Conservation (phyloP, 768 basidiomycete genomes). For the Boletus vermiculosoides region DNA sequence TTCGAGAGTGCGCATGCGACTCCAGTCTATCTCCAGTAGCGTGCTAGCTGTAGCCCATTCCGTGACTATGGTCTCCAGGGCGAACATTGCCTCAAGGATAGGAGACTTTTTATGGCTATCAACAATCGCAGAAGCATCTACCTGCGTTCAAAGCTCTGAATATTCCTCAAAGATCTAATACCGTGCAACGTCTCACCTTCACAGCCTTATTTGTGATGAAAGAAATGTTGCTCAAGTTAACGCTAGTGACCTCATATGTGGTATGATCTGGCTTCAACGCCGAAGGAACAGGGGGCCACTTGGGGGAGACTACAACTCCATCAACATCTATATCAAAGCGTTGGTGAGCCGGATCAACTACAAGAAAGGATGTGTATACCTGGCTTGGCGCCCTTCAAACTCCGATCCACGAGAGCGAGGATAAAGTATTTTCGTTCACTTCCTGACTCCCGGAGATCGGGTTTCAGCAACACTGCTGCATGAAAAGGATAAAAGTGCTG, state of each 20-base stretch:
- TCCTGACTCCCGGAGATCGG: slow-evolving; percentile 50
- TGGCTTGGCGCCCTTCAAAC: slow-evolving; percentile 52
- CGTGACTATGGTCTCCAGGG: slow-evolving; percentile 48
- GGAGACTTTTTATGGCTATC: slow-evolving; percentile 60
- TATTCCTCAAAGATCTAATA: neutral
- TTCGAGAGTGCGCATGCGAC: slow-evolving; percentile 76
- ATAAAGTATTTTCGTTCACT: slow-evolving; percentile 61
- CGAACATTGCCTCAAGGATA: slow-evolving; percentile 55
- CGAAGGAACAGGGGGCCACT: slow-evolving; percentile 67
- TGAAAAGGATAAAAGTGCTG: slow-evolving; percentile 78
- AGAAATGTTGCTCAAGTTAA: slow-evolving; percentile 72
- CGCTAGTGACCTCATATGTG: slow-evolving; percentile 62
- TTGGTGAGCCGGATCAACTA: neutral
- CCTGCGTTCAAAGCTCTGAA: slow-evolving; percentile 40
- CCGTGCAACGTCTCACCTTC: slow-evolving; percentile 70
- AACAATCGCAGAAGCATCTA: slow-evolving; percentile 68
- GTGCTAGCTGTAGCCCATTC: slow-evolving; percentile 52
- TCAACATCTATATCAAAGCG: slow-evolving; percentile 50
- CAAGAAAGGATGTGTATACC: slow-evolving; percentile 39
- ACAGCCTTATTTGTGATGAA: slow-evolving; percentile 67
- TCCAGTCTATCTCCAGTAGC: slow-evolving; percentile 84
- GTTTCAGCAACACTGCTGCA: slow-evolving; percentile 69
- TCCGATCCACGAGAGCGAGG: slow-evolving; percentile 66
- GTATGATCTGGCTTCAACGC: slow-evolving; percentile 48
- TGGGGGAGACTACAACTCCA: slow-evolving; percentile 58